These are phyloP conservation scores for Chlorella sp. DNA, from an alignment of 139 green algal genomes.

Conservation along the genomic window DNA sequence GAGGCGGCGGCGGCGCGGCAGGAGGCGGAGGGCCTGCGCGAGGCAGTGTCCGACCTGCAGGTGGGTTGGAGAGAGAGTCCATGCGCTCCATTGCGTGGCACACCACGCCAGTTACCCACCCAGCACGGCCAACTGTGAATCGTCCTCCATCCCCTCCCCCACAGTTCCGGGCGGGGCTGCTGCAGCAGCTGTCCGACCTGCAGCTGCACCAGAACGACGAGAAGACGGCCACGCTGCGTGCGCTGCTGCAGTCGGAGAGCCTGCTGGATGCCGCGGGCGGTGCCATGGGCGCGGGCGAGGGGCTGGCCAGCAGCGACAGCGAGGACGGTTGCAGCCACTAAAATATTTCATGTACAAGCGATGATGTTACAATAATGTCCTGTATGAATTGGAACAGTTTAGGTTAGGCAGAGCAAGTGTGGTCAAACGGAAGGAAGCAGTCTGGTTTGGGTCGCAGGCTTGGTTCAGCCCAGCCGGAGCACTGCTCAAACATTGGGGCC, in stretches of 20 bases:
- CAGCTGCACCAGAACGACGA: slow-evolving; percentile 34
- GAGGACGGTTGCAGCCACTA: too few relatives aligned
- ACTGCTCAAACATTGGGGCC: background rate
- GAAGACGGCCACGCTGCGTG: slow-evolving; percentile 17
- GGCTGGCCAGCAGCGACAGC: too few relatives aligned
- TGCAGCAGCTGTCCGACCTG: slow-evolving; percentile 31
- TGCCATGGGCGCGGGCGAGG: background rate
- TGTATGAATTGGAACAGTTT: too few relatives aligned
- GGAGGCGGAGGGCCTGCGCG: background rate
- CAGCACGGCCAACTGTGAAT: background rate
- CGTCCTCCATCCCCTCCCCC: background rate
- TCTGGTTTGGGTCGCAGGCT: background rate
- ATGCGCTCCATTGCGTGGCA: too few relatives aligned
- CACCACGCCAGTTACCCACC: too few relatives aligned
- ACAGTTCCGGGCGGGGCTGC: slow-evolving; percentile 21
- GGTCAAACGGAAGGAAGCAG: too few relatives aligned
- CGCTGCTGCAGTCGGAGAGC: slow-evolving; percentile 27
- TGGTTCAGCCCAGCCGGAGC: background rate
- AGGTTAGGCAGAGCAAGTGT: too few relatives aligned
- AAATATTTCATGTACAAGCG: too few relatives aligned
- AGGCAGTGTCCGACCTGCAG: slow-evolving; percentile 16
- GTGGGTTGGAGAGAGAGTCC: background rate
- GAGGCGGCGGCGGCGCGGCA: background rate
- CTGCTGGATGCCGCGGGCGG: slow-evolving; percentile 12
- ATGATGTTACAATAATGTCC: too few relatives aligned